Base-by-base conservation (phyloP, 805 yeast genomes). In the Pichia sporocuriosa region DNA sequence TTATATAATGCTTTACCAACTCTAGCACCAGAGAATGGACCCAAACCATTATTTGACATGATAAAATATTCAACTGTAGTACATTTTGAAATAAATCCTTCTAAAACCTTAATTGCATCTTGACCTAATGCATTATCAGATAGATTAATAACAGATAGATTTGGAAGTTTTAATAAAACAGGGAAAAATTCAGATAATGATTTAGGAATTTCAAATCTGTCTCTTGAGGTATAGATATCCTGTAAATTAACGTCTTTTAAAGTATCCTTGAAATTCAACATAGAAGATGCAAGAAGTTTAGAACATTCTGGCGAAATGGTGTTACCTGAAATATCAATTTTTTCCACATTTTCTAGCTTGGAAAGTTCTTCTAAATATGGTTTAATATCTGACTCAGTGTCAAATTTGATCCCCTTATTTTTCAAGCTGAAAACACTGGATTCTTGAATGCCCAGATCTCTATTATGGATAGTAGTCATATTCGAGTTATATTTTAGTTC, bases 121-220 rank as follows among this genome's bases (percentile, higher is more conserved):
- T 93, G 81, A 11, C 99, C 99, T 60, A 90, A 83, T 0, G 99
- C 99, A 61, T 93, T 93, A 63, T 93, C 98, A 54, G 95, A 81
- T 48, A 93, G 70, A 62, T 93, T 84, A 45, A 93, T 68, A 30
- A 86, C 79, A 47, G 74, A 73, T 52, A 90, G 70, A 22, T 81
- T 73, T 38, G 81, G 75, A 52, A 86, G 80, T 48, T 75, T 63
- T 50, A 85, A 68, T 40, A 93, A 70, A 2, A 84, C 83, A 17
- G 88, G 84, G 48, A 89, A 75, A 48, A 93, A 68, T 50, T 72
- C 69, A 44, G 75, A 76, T 59, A 93, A 72, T 4, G 95, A 79
- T 49, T 78, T 75, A 17, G 97, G 97, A 48, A 93, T 94, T 65
- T 93, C 99, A 44, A 89, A 89, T 54, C 87, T 88, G 51, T 90